Percentiles rank a stretch among this genome's conserved stretches.
These are phyloP conservation scores for Pistacia atlantica DNA, from an alignment of 345 rosid species.

Conservation along the genomic window DNA sequence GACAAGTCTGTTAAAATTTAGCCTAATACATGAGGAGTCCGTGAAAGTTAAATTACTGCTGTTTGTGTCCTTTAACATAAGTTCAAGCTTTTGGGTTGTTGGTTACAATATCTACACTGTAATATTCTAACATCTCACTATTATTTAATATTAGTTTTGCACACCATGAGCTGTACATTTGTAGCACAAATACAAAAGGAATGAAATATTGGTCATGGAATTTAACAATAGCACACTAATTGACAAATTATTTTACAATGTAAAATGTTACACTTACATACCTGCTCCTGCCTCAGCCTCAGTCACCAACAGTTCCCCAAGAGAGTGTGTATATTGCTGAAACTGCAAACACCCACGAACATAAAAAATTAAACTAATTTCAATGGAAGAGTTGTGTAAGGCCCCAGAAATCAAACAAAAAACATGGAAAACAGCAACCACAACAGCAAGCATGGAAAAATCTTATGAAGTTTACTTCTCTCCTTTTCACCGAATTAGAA, in stretches of 20 bases:
- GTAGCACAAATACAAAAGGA: no score
- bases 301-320: not conserved
- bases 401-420: not conserved
- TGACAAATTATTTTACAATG: no score
- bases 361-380: constrained; percentile 6
- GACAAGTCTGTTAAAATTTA: not conserved
- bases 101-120: not conserved
- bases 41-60: no score
- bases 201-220: no score
- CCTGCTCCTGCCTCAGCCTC: no score
- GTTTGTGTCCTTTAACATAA: not conserved
- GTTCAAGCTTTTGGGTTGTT: not conserved
- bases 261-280: no score
- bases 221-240: no score
- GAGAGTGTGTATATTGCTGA: constrained; percentile 33
- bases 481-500: not conserved
- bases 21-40: not conserved
- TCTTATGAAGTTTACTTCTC: not conserved
- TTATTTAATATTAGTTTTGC: no score
- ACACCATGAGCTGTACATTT: no score
- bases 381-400: not conserved
- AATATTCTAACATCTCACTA: constrained; percentile 9
- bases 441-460: not conserved
- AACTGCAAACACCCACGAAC: constrained; percentile 32
- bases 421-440: not conserved